phyloP scores from a whole-genome alignment of 192 early-diverging fungal genomes.

The Dissophora globulifera region DNA sequence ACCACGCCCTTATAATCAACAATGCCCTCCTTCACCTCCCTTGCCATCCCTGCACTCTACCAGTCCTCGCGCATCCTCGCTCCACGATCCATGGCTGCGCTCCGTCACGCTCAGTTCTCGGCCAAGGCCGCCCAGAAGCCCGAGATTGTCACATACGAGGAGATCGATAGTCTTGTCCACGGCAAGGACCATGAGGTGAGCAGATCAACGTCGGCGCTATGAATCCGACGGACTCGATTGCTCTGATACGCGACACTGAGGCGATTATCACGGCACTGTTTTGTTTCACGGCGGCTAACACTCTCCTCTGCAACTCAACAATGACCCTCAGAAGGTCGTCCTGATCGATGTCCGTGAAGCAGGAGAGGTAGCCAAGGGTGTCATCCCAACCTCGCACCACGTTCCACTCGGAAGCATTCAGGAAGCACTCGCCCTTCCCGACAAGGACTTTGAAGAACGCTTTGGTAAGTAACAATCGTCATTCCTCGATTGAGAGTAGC shows the following conservation, averaged over 20 bases:
- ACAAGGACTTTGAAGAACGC: conserved; percentile 50
- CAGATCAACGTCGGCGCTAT: too few species aligned
- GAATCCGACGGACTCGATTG: too few species aligned
- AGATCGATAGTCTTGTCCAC: conserved; percentile 46
- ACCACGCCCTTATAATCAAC: too few species aligned
- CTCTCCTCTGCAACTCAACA: neutral
- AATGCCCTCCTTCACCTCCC: conserved; percentile 52
- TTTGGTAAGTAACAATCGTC: conserved; percentile 57
- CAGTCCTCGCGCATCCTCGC: conserved; percentile 46
- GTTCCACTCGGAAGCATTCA: conserved; percentile 72
- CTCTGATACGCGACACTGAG: too few species aligned
- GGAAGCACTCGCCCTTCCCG: conserved; percentile 53
- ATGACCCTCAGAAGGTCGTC: conserved; percentile 50
- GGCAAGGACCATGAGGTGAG: too few species aligned
- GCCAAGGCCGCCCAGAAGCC: conserved; percentile 25
- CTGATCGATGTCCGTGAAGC: conserved; percentile 79
- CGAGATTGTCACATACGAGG: conserved; percentile 45
- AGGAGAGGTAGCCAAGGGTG: conserved; percentile 67
- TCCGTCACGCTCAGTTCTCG: conserved; percentile 38
- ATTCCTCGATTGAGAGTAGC: too few species aligned
- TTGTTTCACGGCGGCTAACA: too few species aligned
- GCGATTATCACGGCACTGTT: too few species aligned
- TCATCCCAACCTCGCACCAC: conserved; percentile 73
- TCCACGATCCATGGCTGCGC: conserved; percentile 38
- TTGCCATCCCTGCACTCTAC: conserved; percentile 52